Evolutionary conservation across 2,329 filamentous ascomycete genomes (phyloP), one percentile per base, ranked within the genome.

Genomic region (Botrytis galanthina): DNA sequence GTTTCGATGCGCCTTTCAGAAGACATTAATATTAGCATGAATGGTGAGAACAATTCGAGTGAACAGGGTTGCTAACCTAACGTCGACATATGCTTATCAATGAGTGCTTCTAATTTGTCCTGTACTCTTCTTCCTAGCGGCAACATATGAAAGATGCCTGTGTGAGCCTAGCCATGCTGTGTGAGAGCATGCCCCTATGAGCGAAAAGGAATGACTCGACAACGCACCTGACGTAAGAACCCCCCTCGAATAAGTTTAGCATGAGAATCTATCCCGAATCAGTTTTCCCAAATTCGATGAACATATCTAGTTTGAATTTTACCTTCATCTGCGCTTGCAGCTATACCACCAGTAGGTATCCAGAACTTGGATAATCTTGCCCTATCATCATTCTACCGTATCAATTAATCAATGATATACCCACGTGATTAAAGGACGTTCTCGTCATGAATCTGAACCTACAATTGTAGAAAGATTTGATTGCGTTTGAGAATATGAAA

Each of bases 141-240:
- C 1, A 99, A 86, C 80, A 97, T 87, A 80, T 99, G 96, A 79
- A 98, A 99, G 51, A 98, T 90, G 42, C 96, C 96, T 12, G 95
- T 90, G 80, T 97, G 92, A 32, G 94, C 91, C 90, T 94, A 77
- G 75, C 37, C n/a, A 37, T 44, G n/a, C 32, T 39, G 35, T 71
- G 42, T 62, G 35, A 62, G 29, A 51, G 16, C 46, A 64, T 46
- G 57, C 46, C 59, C 59, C 35, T 37, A 57, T 44, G 26, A 69
- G 37, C 48, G 22, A 9, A 57, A n/a, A 22, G 16, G 3, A 29
- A 68, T n/a, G 51, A 57, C 51, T 57, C 29, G 16, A 29, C 29
- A 37, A 80, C 83, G 78, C 76, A 92, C 91, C 85, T 94, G 91
- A 75, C 92, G 90, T 63, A 95, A 81, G 79, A 92, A 95, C 1